Evolutionary conservation across 176 grass and related monocot genomes (phyloP).

Genomic region (Ananas comosus): DNA sequence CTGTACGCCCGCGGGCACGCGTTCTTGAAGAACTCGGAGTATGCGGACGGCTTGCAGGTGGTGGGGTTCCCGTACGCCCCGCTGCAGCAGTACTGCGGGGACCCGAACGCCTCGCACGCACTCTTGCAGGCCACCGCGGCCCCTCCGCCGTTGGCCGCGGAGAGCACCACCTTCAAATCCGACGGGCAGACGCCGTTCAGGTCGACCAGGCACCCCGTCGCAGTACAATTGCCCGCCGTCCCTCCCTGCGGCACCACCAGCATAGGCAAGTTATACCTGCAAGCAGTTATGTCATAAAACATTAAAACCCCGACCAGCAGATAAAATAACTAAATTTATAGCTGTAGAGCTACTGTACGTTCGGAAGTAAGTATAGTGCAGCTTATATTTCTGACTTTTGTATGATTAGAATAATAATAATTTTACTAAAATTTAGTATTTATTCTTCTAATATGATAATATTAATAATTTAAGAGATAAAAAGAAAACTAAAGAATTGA

Average conservation of each 20-base stretch:
- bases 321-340: too few relatives aligned
- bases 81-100: slow-evolving; percentile 87
- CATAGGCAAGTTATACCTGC: slow-evolving; percentile 50
- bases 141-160: slow-evolving; percentile 4
- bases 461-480: neutral
- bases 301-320: too few relatives aligned
- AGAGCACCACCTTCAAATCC: slow-evolving; percentile 35
- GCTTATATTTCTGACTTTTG: too few relatives aligned
- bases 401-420: too few relatives aligned
- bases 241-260: slow-evolving; percentile 52
- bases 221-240: slow-evolving; percentile 37
- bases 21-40: slow-evolving; percentile 97
- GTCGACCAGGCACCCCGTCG: slow-evolving; percentile 74
- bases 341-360: too few relatives aligned
- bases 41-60: slow-evolving; percentile 67
- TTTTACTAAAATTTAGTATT: too few relatives aligned
- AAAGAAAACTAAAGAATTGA: neutral
- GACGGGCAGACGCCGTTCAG: slow-evolving; percentile 71
- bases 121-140: slow-evolving; percentile 71
- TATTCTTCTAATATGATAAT: neutral
- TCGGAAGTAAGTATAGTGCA: too few relatives aligned
- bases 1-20: slow-evolving; percentile 85
- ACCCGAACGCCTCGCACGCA: slow-evolving; percentile 85
- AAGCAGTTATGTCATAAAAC: too few relatives aligned
- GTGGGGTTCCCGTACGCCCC: slow-evolving; percentile 67